Conservation (phyloP, 2,329 filamentous ascomycete species). For the Monascus ruber region DNA sequence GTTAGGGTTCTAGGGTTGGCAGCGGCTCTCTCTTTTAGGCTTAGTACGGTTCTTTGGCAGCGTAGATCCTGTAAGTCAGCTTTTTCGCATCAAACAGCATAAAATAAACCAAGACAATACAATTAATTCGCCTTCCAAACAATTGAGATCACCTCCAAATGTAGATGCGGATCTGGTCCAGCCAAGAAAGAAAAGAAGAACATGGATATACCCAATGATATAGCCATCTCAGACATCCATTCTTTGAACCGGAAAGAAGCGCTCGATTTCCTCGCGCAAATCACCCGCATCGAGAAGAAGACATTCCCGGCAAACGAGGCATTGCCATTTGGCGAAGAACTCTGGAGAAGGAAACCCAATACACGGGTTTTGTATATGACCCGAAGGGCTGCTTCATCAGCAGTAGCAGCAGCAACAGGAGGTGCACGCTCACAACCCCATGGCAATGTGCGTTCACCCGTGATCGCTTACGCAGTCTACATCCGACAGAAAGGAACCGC, state of each 20-base stretch:
- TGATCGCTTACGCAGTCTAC: constrained; percentile 39
- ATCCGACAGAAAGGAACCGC: constrained; percentile 34
- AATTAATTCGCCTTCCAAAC: too few relatives aligned
- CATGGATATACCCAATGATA: constrained; percentile 12
- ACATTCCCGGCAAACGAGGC: constrained; percentile 41
- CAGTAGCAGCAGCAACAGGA: not conserved
- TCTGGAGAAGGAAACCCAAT: constrained; percentile 39
- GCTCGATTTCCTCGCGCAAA: constrained; percentile 23
- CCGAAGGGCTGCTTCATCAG: constrained; percentile 5
- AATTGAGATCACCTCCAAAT: too few relatives aligned
- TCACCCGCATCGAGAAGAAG: constrained; percentile 37
- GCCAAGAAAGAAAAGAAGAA: constrained; percentile 11
- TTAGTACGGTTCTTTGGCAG: too few relatives aligned
- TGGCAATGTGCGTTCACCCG: constrained; percentile 2
- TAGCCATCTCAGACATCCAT: constrained; percentile 27
- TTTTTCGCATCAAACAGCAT: too few relatives aligned
- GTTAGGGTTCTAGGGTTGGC: too few relatives aligned
- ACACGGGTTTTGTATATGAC: constrained; percentile 31
- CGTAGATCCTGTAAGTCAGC: too few relatives aligned
- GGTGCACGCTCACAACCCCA: not conserved
- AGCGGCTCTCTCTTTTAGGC: too few relatives aligned
- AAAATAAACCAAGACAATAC: too few relatives aligned
- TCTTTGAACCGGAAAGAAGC: constrained; percentile 24
- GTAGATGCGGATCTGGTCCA: constrained; percentile 1
- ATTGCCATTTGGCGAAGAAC: constrained; percentile 37